Evolutionary conservation across 768 basidiomycete genomes (phyloP), one percentile per base, ranked within the genome.

Genomic region (Vishniacozyma victoriae): DNA sequence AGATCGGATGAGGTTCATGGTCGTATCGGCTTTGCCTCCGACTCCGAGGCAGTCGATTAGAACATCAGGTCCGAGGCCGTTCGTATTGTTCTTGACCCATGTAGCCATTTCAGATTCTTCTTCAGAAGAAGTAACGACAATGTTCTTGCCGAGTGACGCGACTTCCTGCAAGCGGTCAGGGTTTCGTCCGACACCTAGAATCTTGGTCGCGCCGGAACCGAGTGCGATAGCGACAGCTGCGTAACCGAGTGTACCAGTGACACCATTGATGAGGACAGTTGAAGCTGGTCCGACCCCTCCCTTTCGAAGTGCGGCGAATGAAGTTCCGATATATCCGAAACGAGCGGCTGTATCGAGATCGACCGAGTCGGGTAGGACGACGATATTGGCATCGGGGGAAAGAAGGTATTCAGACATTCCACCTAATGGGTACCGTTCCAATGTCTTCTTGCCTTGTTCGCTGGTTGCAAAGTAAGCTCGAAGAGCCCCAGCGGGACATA

Each of bases 141-240:
- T 16, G 20, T 41, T 25, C 16, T 46, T 23, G 9, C 19, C 35
- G 9, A 55, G 14, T 9, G 7, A 3, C 18, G 24, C 16, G n/a
- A 55, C 24, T 2, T 55, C 18, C 23, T 6, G 36, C 13, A 55
- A 27, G 5, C 38, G 15, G 3, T 55, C 53, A 5, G 19, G 23
- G 44, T 50, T 55, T n/a, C 53, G 35, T 12, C 54, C 54, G 41
- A 55, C 44, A 2, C 54, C 54, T 5, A 55, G 45, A 26, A 55
- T 47, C 48, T 46, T 41, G 39, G 26, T 27, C 9, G 40, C 40
- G 11, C 53, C 53, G 22, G 45, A 26, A 5, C 53, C 53, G 11
- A 55, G 43, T 16, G 53, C 53, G 39, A 49, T 49, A 16, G 42
- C 43, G 14, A 55, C 48, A 2, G 53, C 53, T 2, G 47, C 41